These are phyloP conservation scores for Salicornia ramosissima DNA, from an alignment of 148 eudicot species.

Conservation along the genomic window DNA sequence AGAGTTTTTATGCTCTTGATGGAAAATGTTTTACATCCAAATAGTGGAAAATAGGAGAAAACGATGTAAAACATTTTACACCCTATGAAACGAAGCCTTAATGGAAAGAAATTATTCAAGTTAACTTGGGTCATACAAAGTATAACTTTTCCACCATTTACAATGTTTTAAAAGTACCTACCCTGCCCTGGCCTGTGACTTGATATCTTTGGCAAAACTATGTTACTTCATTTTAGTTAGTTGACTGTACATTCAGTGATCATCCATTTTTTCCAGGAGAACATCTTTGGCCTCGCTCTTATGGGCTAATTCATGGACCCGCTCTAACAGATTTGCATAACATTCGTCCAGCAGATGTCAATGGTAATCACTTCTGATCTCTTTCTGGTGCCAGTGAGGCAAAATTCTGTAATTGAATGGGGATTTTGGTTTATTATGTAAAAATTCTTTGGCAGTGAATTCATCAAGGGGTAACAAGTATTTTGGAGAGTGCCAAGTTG, in stretches of 20 bases:
- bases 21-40: too few relatives aligned
- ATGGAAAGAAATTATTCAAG: too few relatives aligned
- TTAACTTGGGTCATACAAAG: too few relatives aligned
- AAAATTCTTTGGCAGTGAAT: constrained; percentile 35
- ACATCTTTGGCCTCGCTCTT: constrained; percentile 60
- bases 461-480: constrained; percentile 57
- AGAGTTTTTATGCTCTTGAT: too few relatives aligned
- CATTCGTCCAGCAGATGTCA: constrained; percentile 56
- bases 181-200: too few relatives aligned
- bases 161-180: too few relatives aligned
- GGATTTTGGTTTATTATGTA: constrained; percentile 6
- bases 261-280: constrained; percentile 34
- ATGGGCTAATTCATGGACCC: constrained; percentile 37
- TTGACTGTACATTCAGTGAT: neutral
- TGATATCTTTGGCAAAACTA: too few relatives aligned
- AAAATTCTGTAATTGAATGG: neutral
- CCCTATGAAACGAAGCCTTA: too few relatives aligned
- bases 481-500: constrained; percentile 47
- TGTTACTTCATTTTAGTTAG: neutral
- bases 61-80: too few relatives aligned
- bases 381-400: constrained; percentile 1
- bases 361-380: constrained; percentile 32
- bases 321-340: constrained; percentile 53
- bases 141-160: too few relatives aligned
- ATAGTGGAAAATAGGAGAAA: too few relatives aligned